Base-by-base conservation (phyloP, 2,329 filamentous ascomycete species). In the Colletotrichum australisinense region DNA sequence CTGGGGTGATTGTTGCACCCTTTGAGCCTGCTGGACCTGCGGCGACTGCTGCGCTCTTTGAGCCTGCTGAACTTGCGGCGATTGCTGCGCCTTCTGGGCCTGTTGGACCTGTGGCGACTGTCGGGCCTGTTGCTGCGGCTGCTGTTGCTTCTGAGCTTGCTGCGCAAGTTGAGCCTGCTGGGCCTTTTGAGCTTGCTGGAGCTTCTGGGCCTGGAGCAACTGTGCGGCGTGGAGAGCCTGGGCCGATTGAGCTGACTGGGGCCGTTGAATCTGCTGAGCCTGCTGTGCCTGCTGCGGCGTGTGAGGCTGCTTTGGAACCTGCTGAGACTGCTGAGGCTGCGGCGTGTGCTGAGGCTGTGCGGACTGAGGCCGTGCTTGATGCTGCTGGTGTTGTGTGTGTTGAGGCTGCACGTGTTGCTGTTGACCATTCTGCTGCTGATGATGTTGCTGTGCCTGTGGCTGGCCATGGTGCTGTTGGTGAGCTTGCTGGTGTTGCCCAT, bases 141-240 rank as follows among this genome's bases (percentile, higher is more conserved):
- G 62, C n/a, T 30, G 56, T 26, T 53, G 67, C 16, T 80, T 78
- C 38, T 73, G 75, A 52, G 70, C 78, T 72, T 62, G 75, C 76
- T 77, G 81, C 28, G 78, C 81, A 57, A 73, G 78, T 74, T 77
- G 77, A 22, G 76, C 76, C 24, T 80, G 79, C 2, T 75, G 77
- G 11, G 59, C 67, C 19, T 49, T n/a, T 22, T 49, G 46, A 69
- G 67, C 63, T 59, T 80, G 78, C 32, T 60, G 69, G 11, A 28
- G 64, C 46, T 67, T 63, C 22, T 81, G 79, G 49, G 72, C 75
- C 57, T 77, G 79, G 46, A 56, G 69, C 19, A 49, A 8, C 42
- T 49, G 42, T 11, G 42, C 42, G 3, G 42, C 42, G 19, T 49
- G 42, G 42, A 49, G 42, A 22, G 42, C 42, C 76, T 73, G 57